Conservation (phyloP, 2,329 filamentous ascomycete species). For the Trichophyton benhamiae region DNA sequence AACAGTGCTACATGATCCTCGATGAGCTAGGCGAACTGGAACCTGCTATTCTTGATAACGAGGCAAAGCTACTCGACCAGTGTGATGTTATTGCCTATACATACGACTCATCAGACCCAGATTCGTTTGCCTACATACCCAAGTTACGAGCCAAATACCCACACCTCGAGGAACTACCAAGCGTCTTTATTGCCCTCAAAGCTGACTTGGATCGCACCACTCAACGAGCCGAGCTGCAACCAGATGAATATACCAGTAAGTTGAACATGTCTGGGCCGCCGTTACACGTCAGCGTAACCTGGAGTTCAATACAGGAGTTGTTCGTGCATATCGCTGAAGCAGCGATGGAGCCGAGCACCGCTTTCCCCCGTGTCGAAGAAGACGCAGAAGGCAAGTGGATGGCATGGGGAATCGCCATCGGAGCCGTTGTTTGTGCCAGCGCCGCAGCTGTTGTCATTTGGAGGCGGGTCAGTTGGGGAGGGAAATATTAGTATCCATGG, state of each 20-base stretch:
- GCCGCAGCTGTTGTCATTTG: slow-evolving; percentile 50
- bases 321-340: slow-evolving; percentile 87
- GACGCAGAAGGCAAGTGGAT: slow-evolving; percentile 66
- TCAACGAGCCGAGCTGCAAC: slow-evolving; percentile 81
- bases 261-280: slow-evolving; percentile 76
- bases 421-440: slow-evolving; percentile 51
- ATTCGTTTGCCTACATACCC: slow-evolving; percentile 87
- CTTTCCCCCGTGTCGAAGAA: slow-evolving; percentile 81
- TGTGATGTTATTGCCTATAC: slow-evolving; percentile 92
- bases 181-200: slow-evolving; percentile 86
- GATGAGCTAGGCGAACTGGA: slow-evolving; percentile 95
- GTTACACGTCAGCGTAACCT: slow-evolving; percentile 86
- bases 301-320: slow-evolving; percentile 85
- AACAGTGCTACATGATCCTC: slow-evolving; percentile 91
- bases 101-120: slow-evolving; percentile 92
- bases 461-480: slow-evolving; percentile 37
- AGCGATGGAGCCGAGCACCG: slow-evolving; percentile 76
- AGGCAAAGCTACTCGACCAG: slow-evolving; percentile 66
- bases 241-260: slow-evolving; percentile 75
- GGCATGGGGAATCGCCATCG: slow-evolving; percentile 72
- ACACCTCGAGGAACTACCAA: slow-evolving; percentile 76
- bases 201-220: slow-evolving; percentile 93
- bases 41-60: slow-evolving; percentile 84
- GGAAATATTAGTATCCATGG: slow-evolving; percentile 12
- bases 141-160: slow-evolving; percentile 65